Base-by-base conservation (phyloP, 2,329 filamentous ascomycete species). In the Talaromyces verruculosus region DNA sequence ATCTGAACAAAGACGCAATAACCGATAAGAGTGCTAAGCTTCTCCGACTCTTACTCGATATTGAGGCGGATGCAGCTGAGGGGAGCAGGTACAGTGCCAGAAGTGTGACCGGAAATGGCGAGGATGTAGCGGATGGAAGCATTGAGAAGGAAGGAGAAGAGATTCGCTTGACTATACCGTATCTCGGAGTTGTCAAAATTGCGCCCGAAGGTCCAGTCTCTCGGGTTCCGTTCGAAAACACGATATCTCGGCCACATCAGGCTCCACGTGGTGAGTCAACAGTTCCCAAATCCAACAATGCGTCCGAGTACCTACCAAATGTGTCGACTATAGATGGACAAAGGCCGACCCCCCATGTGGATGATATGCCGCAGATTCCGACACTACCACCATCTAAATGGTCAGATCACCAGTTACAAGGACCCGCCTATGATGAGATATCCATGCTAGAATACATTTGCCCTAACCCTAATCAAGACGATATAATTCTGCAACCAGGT, bases 11-110 rank as follows among this genome's bases (percentile, higher is more conserved):
- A 25, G 78, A 80, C 66, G 61, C 66, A 0, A 67, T 79, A 1
- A 74, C 70, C 19, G 69, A 69, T 22, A 69, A 75, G 39, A 71
- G 74, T 55, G 73, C 72, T n/a, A 70, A 70, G 17, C 65, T 79
- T 43, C 67, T 80, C 17, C 68, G 69, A 17, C 68, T 71, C 28
- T 68, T 80, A 10, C 65, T 80, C 25, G 69, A 68, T 61, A 76
- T 80, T 41, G 77, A 79, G 64, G 72, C 71, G 10, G 72, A 77
- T 33, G 73, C 72, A 51, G 64, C 72, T 1, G 68, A 67, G 41
- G 64, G 64, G 39, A 57, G 47, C 39, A 37, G 58, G 19, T 61
- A 65, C 17, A 61, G 45, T 10, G 39, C 64, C 7, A 65, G n/a
- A 10, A 65, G 47, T 10, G 58, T 65, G 6, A 39, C 15, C 45